Evolutionary conservation across 2,329 filamentous ascomycete species (phyloP), one percentile per base, ranked within the genome.

Genomic region (Talaromyces sp.): DNA sequence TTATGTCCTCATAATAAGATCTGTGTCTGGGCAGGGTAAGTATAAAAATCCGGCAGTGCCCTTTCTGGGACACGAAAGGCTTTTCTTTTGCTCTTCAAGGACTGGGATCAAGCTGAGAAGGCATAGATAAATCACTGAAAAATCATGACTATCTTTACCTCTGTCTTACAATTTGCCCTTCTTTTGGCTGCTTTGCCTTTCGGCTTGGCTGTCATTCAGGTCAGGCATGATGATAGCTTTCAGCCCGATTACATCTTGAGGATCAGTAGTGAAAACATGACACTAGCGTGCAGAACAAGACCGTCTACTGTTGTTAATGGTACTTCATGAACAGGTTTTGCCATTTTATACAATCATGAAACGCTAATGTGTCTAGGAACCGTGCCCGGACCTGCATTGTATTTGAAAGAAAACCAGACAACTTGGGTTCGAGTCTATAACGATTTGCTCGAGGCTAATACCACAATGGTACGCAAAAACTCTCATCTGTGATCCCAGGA

Each of bases 351-450:
- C 3, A 27, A 4, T 27, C 27, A 27, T 27, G 27, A 27, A 3
- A n/a, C 24, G 47, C 47, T 50, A 13, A 50, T 27, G 7, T n/a
- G 16, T 22, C 24, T 50, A 37, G 61, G 37, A 16, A 57, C 39
- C 19, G 41, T 52, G 13, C 61, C 61, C 19, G 61, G 61, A 27
- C 61, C 61, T 14, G 37, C 61, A n/a, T 5, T 63, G n/a, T 63
- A 63, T 63, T n/a, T 63, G 24, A 57, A 45, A 45, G 61, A 63
- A 47, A 63, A 63, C 39, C 50, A 57, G 14, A 65, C 63, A n/a
- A 65, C 64, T n/a, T 87, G 85, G 85, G 81, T 87, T 61, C 77
- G 85, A 9, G 85, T 88, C 1, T 86, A 86, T 73, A 87, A 88
- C 70, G 80, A 85, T 66, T 83, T 87, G 75, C 66, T 74, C 0